Base-by-base conservation (phyloP, 129 eudicot genomes). In the Chrysanthemum makinoi region DNA sequence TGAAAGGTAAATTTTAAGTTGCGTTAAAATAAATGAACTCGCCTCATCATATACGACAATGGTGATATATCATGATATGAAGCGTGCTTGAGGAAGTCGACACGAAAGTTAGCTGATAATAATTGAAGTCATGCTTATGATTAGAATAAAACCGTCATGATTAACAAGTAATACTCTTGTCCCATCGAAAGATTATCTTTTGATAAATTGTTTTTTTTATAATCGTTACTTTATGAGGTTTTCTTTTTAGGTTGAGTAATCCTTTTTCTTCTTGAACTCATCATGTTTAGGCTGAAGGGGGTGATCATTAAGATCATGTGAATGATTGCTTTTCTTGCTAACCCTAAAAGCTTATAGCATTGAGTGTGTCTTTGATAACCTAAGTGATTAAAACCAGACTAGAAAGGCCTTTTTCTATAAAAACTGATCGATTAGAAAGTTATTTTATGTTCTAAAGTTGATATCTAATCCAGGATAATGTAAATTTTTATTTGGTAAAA, bases 231-330 rank as follows among this genome's bases (percentile, higher is more conserved):
- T 78, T 78, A 55, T 46, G 62, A 71, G 68, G 72, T 70, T 77
- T 61, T 70, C 65, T 5, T 62, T 71, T 77, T 39, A 10, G 63
- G 77, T 71, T 71, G 77, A 70, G 66, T 62, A 78, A 71, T 48
- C 53, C 77, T 55, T 64, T 56, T 39, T 57, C 66, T 63, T 62
- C 68, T 30, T 70, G 60, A 77, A 64, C 77, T 48, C 46, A 70
- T 77, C 76, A 70, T 76, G 62, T 49, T 59, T 46, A 52, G 19
- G 62, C 46, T 63, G 72, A 44, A 78, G 73, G 68, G 66, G 53
- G 75, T 71, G 35, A 70, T 78, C 68, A 78, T 71, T 78, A 17
- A 71, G 61, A 56, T 63, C 77, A 64, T 77, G 81, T 71, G 72
- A 44, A n/a, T 78, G 56, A 54, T 53, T 55, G 62, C 77, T 71